A percentile compares a stretch with the other conserved stretches of the same genome.
Evolutionary conservation across 2,329 filamentous ascomycete species (phyloP).

Genomic region (Fusarium multiceps): DNA sequence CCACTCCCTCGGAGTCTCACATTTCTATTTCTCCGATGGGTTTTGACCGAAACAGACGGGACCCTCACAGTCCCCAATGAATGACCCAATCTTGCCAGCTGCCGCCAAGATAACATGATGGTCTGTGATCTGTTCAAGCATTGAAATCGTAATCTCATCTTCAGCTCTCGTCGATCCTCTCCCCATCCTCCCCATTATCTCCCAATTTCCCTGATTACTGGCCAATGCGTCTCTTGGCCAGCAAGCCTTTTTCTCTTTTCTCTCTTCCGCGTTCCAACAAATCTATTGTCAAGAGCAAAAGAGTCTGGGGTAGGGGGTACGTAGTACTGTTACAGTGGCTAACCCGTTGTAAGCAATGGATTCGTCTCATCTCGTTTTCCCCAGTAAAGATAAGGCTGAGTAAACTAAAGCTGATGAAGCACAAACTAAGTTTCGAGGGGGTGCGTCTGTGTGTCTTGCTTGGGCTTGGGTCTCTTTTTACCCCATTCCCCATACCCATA

Average conservation of each 20-base stretch:
- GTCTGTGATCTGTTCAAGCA: neutral
- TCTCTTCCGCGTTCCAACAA: neutral
- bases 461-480: neutral
- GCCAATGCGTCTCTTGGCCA: constrained; percentile 7
- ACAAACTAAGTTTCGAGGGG: constrained; percentile 1
- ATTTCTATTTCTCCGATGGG: neutral
- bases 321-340: neutral
- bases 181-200: neutral
- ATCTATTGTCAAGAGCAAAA: neutral
- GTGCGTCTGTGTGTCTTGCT: neutral
- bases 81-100: neutral
- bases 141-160: constrained; percentile 11
- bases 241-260: neutral
- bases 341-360: neutral
- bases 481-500: neutral
- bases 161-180: neutral
- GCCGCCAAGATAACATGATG: neutral
- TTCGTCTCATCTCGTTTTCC: neutral
- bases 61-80: neutral
- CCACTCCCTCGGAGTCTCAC: neutral
- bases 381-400: constrained; percentile 6
- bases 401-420: constrained; percentile 1
- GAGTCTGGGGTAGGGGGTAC: constrained; percentile 3
- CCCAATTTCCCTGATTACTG: neutral
- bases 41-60: neutral